These are phyloP conservation scores for Hamigera avellanea DNA, from an alignment of 495 filamentous ascomycete genomes.

Conservation along the genomic window DNA sequence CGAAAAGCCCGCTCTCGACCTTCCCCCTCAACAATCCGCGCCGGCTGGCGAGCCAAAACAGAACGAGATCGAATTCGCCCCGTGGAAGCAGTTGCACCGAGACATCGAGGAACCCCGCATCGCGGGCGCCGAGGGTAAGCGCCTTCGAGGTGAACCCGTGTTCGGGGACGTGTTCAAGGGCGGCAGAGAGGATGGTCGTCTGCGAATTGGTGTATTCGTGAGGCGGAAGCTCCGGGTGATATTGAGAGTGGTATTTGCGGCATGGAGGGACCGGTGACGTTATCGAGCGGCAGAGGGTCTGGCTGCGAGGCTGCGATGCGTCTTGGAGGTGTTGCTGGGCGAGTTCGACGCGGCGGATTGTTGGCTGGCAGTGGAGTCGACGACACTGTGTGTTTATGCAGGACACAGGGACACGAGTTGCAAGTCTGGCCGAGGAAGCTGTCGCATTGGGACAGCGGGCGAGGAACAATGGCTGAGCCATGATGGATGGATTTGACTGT, in stretches of 20 bases:
- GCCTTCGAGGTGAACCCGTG: constrained; percentile 70
- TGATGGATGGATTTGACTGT: neutral
- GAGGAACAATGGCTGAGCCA: neutral
- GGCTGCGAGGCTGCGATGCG: too few relatives aligned
- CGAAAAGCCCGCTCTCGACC: constrained; percentile 31
- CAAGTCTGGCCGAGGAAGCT: neutral
- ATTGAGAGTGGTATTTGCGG: constrained; percentile 64
- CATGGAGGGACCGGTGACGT: neutral
- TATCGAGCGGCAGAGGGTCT: too few relatives aligned
- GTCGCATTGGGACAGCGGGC: neutral
- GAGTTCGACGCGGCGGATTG: too few relatives aligned
- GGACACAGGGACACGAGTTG: too few relatives aligned
- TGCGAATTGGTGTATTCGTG: constrained; percentile 59
- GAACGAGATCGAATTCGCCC: constrained; percentile 69
- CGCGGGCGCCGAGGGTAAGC: constrained; percentile 65
- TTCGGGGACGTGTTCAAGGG: constrained; percentile 64
- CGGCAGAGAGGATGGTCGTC: constrained; percentile 64
- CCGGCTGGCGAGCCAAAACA: constrained; percentile 67
- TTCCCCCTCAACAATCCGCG: constrained; percentile 40
- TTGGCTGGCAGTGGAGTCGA: too few relatives aligned
- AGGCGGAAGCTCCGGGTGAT: constrained; percentile 37
- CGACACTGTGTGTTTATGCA: too few relatives aligned
- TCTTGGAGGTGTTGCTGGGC: too few relatives aligned
- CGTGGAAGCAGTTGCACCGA: constrained; percentile 70
- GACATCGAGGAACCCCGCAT: constrained; percentile 76